These are phyloP conservation scores for Polymyxa betae DNA, from an alignment of 208 protist species.

Conservation along the genomic window DNA sequence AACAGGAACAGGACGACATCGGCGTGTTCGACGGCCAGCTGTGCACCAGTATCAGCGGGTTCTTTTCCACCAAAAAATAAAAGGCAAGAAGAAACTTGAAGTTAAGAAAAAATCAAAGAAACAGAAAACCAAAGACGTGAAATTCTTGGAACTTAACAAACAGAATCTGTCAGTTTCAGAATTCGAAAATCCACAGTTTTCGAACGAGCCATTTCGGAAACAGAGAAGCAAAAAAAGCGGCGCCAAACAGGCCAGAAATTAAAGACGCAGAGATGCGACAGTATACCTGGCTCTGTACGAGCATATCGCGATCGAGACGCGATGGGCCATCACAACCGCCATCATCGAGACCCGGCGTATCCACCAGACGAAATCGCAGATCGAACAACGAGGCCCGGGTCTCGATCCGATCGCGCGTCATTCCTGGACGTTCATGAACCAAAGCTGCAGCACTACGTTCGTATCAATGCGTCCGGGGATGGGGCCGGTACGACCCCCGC, in stretches of 20 bases:
- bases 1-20: not conserved
- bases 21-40: conserved; percentile 1
- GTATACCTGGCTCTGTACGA: not conserved
- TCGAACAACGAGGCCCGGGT: not conserved
- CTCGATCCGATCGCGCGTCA: not conserved
- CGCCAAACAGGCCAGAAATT: too few relatives aligned
- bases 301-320: not conserved
- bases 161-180: too few relatives aligned
- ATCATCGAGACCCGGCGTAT: conserved; percentile 5
- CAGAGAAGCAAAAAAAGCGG: too few relatives aligned
- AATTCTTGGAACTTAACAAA: too few relatives aligned
- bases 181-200: too few relatives aligned
- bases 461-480: not conserved
- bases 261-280: too few relatives aligned
- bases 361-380: not conserved
- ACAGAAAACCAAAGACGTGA: too few relatives aligned
- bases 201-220: too few relatives aligned
- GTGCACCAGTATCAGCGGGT: too few relatives aligned
- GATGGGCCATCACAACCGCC: not conserved
- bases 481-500: not conserved
- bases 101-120: too few relatives aligned
- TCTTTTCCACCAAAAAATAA: too few relatives aligned
- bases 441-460: not conserved
- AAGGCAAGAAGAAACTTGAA: too few relatives aligned
- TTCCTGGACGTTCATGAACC: not conserved